phyloP scores from a whole-genome alignment of 768 basidiomycete genomes.

The Favolaschia claudopus region DNA sequence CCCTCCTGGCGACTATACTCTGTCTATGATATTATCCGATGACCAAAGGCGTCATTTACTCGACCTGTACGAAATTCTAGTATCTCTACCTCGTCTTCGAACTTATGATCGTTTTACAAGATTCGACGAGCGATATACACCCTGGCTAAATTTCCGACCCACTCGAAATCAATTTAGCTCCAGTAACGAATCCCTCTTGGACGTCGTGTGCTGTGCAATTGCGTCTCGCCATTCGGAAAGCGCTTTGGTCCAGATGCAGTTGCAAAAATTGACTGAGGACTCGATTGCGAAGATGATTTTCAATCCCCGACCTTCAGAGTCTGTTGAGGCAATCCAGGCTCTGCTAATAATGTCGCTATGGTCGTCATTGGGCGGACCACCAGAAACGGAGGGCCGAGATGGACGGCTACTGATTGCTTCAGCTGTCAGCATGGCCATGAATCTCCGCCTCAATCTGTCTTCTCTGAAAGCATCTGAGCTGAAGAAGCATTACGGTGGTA shows the following conservation, averaged over 20 bases:
- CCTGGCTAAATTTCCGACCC: constrained; percentile 51
- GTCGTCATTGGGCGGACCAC: constrained; percentile 42
- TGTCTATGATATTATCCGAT: constrained; percentile 38
- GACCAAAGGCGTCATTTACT: constrained; percentile 41
- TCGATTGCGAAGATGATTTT: constrained; percentile 47
- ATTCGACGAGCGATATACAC: constrained; percentile 49
- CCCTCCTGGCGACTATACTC: constrained; percentile 32
- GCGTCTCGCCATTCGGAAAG: constrained; percentile 47
- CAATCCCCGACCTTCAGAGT: constrained; percentile 41
- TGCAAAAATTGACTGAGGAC: constrained; percentile 49
- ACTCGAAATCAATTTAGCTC: constrained; percentile 34
- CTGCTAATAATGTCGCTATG: constrained; percentile 49
- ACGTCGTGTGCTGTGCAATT: constrained; percentile 50
- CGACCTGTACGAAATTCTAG: constrained; percentile 37
- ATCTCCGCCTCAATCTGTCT: constrained; percentile 47
- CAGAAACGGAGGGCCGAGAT: constrained; percentile 32
- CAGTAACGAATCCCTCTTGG: constrained; percentile 36
- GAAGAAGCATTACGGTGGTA: constrained; percentile 25
- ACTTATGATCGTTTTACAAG: constrained; percentile 46
- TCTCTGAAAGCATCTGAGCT: constrained; percentile 38
- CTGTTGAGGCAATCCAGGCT: constrained; percentile 48
- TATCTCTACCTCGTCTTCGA: constrained; percentile 36
- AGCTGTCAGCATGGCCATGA: constrained; percentile 53
- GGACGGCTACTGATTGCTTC: constrained; percentile 45
- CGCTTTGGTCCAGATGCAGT: constrained; percentile 40